Conservation (phyloP, 2,329 filamentous ascomycete species). For the Colletotrichum tanaceti region DNA sequence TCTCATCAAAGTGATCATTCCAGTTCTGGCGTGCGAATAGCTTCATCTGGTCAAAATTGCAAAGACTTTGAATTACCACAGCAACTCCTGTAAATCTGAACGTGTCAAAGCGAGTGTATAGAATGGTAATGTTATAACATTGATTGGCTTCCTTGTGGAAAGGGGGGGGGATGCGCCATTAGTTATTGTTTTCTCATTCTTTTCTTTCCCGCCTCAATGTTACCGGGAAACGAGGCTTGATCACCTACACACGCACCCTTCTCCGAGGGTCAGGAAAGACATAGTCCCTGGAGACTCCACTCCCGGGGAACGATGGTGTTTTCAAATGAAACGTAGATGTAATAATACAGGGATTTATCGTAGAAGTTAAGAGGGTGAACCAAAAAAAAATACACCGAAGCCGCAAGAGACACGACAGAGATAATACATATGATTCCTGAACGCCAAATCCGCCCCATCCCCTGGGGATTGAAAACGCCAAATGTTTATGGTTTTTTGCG, state of each 20-base stretch:
- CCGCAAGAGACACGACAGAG: slow-evolving; percentile 8
- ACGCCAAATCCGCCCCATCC: slow-evolving; percentile 20
- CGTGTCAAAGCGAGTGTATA: slow-evolving; percentile 44
- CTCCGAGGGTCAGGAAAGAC: not conserved
- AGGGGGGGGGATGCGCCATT: slow-evolving; percentile 1
- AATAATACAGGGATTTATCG: slow-evolving; percentile 50
- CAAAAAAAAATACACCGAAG: slow-evolving; percentile 17
- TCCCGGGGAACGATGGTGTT: slow-evolving; percentile 3
- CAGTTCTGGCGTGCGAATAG: not conserved
- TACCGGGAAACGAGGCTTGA: not conserved
- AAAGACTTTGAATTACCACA: slow-evolving; percentile 7
- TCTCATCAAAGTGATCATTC: too few relatives aligned
- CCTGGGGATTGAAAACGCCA: slow-evolving; percentile 14
- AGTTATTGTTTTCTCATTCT: not conserved
- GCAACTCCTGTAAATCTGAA: slow-evolving; percentile 32
- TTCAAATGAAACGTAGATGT: slow-evolving; percentile 43
- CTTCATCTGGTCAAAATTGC: not conserved
- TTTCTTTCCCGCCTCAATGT: slow-evolving; percentile 1
- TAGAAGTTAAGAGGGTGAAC: slow-evolving; percentile 25
- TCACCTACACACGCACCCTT: not conserved
- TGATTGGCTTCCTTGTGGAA: slow-evolving; percentile 25
- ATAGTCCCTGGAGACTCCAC: not conserved
- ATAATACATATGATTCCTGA: slow-evolving; percentile 27
- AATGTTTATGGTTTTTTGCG: slow-evolving; percentile 38
- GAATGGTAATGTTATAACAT: slow-evolving; percentile 48